These are phyloP conservation scores for Reticulascus tulasneorum DNA, from an alignment of 2,329 filamentous ascomycete species.

Conservation along the genomic window DNA sequence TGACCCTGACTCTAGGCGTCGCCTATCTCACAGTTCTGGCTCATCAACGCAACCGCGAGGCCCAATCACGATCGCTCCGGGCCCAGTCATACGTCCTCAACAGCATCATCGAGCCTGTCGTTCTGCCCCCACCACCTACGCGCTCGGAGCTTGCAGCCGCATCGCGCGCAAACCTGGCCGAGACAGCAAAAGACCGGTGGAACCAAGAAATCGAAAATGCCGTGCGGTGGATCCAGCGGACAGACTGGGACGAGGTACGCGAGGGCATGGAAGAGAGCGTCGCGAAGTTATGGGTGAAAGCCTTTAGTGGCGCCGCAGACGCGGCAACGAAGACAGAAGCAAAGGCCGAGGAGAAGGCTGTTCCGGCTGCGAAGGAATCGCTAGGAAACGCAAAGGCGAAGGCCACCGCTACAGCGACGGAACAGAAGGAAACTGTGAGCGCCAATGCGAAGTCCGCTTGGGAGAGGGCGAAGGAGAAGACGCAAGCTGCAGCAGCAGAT, in stretches of 20 bases:
- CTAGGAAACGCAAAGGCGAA: conserved; percentile 28
- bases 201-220: conserved; percentile 68
- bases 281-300: conserved; percentile 39
- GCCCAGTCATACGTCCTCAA: conserved; percentile 53
- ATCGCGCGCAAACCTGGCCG: conserved; percentile 53
- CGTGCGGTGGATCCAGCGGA: conserved; percentile 62
- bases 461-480: conserved; percentile 16
- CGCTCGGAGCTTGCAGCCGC: conserved; percentile 47
- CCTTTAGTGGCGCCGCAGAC: conserved; percentile 28
- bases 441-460: conserved; percentile 17
- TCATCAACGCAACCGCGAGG: conserved; percentile 64
- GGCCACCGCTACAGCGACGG: conserved; percentile 23
- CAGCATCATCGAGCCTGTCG: conserved; percentile 44
- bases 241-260: conserved; percentile 61
- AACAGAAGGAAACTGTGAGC: conserved; percentile 14
- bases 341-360: conserved; percentile 22
- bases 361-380: conserved; percentile 29
- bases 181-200: conserved; percentile 73
- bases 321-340: conserved; percentile 13
- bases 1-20: conserved; percentile 69
- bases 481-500: conserved; percentile 12
- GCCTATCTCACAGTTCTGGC: conserved; percentile 69
- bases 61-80: conserved; percentile 53
- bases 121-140: conserved; percentile 43
- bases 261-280: conserved; percentile 51